These are phyloP conservation scores for Ophiostoma populinum DNA, from an alignment of 2,329 filamentous ascomycete species.

Conservation along the genomic window DNA sequence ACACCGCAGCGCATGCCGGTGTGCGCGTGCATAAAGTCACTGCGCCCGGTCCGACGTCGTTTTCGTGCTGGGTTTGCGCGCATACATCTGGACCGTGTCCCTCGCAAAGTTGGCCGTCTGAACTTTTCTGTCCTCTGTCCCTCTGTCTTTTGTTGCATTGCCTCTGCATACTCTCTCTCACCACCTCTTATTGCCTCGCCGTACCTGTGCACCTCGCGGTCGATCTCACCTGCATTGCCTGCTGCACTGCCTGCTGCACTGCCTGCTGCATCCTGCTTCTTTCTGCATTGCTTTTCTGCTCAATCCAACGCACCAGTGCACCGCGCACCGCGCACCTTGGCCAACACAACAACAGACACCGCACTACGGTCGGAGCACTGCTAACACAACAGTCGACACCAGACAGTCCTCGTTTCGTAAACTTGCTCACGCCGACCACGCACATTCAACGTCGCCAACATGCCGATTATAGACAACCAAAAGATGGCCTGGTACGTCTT, in stretches of 20 bases:
- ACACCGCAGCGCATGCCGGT: too few relatives aligned
- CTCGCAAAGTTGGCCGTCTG: too few relatives aligned
- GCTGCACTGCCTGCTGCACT: too few relatives aligned
- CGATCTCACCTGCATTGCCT: too few relatives aligned
- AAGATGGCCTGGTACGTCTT: conserved; percentile 56
- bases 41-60: too few relatives aligned
- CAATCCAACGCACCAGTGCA: not conserved
- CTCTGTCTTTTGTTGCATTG: not conserved
- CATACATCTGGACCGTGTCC: too few relatives aligned
- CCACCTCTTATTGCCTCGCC: not conserved
- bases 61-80: too few relatives aligned
- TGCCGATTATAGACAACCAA: conserved; percentile 52
- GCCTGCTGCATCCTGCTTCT: not conserved
- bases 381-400: not conserved
- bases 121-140: not conserved
- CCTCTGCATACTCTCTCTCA: not conserved
- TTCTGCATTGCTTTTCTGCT: not conserved
- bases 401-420: not conserved
- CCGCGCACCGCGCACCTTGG: not conserved
- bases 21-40: too few relatives aligned
- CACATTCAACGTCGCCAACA: conserved; percentile 18
- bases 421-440: not conserved
- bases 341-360: too few relatives aligned
- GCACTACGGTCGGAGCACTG: too few relatives aligned
- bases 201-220: not conserved